A percentile compares a stretch with the other conserved stretches of the same genome.
These are phyloP conservation scores for Beauveria medogensis DNA, from an alignment of 2,329 filamentous ascomycete species.

Conservation along the genomic window DNA sequence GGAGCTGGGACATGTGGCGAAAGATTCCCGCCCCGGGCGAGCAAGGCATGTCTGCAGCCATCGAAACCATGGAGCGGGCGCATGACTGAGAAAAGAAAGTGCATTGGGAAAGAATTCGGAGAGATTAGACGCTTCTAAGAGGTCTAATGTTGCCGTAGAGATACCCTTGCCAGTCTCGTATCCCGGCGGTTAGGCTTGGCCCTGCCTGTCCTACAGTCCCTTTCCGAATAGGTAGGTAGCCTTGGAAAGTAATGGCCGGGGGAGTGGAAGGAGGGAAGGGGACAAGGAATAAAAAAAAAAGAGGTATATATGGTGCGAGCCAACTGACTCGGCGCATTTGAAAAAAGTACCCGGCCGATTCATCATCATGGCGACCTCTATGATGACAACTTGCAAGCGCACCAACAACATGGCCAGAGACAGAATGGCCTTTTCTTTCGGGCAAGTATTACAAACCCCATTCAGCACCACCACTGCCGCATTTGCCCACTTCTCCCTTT, in stretches of 20 bases:
- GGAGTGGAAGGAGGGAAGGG: too few species aligned
- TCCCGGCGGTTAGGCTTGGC: not conserved
- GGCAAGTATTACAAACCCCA: slow-evolving; percentile 20
- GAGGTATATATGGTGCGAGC: too few species aligned
- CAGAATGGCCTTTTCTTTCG: slow-evolving; percentile 15
- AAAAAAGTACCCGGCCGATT: not conserved
- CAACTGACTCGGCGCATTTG: not conserved
- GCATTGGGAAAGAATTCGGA: not conserved
- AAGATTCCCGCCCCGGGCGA: not conserved
- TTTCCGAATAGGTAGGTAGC: too few species aligned
- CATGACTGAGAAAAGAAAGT: slow-evolving; percentile 3
- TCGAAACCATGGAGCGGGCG: not conserved
- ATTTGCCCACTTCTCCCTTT: slow-evolving; percentile 30
- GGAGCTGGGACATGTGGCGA: not conserved
- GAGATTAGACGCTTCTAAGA: not conserved
- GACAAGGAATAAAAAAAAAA: too few species aligned
- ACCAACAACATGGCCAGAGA: slow-evolving; percentile 10
- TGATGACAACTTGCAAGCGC: slow-evolving; percentile 4
- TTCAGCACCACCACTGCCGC: slow-evolving; percentile 32
- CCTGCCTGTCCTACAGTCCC: not conserved
- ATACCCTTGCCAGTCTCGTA: not conserved
- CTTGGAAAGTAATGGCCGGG: too few species aligned
- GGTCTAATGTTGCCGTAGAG: slow-evolving; percentile 3
- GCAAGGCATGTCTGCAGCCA: slow-evolving; percentile 1
- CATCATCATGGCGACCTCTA: not conserved